Evolutionary conservation across 1,139 yeast genomes (phyloP).

Genomic region (Suhomyces yuchorum): DNA sequence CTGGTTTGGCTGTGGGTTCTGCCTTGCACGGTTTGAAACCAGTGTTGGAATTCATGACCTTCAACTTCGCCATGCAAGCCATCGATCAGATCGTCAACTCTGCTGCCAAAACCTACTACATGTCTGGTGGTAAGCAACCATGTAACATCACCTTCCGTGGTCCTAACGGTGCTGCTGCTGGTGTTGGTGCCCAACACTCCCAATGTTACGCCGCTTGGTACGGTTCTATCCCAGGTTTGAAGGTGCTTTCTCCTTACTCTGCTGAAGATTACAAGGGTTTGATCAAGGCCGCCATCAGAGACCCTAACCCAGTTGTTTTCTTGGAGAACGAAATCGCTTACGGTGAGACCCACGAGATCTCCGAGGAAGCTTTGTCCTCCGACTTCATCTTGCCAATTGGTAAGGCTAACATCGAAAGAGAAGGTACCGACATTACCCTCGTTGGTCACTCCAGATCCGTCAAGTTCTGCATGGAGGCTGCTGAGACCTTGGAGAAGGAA

Average conservation of each 20-base stretch:
- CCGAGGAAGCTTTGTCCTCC: conserved; percentile 84
- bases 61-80: conserved; percentile 99
- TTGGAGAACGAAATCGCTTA: conserved; percentile 94
- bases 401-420: conserved; percentile 91
- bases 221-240: conserved; percentile 96
- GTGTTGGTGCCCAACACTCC: conserved; percentile 99
- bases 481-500: conserved; percentile 79
- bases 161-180: conserved; percentile 99
- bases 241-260: conserved; percentile 92
- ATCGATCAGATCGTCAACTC: conserved; percentile 98
- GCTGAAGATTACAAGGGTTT: conserved; percentile 97
- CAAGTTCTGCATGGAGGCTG: conserved; percentile 83
- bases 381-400: conserved; percentile 94
- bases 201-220: conserved; percentile 98
- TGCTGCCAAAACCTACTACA: conserved; percentile 97
- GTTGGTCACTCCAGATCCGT: conserved; percentile 94
- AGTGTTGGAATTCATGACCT: conserved; percentile 97
- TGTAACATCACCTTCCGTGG: conserved; percentile 98
- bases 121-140: conserved; percentile 99
- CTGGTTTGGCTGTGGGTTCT: conserved; percentile 97
- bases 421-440: conserved; percentile 87
- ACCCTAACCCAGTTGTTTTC: conserved; percentile 96
- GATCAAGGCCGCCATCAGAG: conserved; percentile 94
- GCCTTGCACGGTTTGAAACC: conserved; percentile 97
- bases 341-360: conserved; percentile 87